These are phyloP conservation scores for Ulmus americana DNA, from an alignment of 331 rosid species.

Conservation along the genomic window DNA sequence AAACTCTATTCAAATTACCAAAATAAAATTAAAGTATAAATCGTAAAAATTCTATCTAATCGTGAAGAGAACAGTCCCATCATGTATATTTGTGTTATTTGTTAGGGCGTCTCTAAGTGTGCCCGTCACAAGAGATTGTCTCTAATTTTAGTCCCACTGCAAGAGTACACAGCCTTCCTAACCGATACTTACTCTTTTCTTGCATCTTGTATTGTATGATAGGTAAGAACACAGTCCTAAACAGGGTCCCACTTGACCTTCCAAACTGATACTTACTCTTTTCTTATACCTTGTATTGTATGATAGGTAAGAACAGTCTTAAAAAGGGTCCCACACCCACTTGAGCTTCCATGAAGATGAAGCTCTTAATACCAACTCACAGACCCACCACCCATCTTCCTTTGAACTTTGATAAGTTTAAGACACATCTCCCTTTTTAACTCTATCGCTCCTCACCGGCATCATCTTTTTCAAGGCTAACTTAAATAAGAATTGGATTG, in stretches of 20 bases:
- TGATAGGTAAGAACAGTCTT: background rate
- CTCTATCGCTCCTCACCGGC: background rate
- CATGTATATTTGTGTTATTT: background rate
- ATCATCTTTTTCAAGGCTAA: too few relatives aligned
- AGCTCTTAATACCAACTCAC: conserved; percentile 3
- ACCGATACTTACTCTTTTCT: background rate
- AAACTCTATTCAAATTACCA: too few relatives aligned
- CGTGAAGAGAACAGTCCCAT: too few relatives aligned
- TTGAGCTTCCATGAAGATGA: conserved; percentile 4
- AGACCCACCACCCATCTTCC: conserved; percentile 23
- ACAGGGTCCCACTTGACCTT: background rate
- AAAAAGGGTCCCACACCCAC: conserved; percentile 24
- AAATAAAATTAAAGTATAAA: too few relatives aligned
- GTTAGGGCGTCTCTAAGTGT: conserved; percentile 20
- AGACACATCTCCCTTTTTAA: background rate
- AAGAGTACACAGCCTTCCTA: background rate
- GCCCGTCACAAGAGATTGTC: conserved; percentile 31
- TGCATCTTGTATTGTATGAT: background rate
- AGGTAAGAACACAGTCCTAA: conserved; percentile 3
- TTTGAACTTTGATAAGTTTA: background rate
- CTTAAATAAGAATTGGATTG: too few relatives aligned
- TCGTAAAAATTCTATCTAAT: too few relatives aligned
- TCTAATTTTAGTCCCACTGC: background rate
- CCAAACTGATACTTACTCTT: background rate
- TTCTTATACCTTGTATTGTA: background rate